Evolutionary conservation across 768 basidiomycete species (phyloP).

Genomic region (Mycena capillaripes): DNA sequence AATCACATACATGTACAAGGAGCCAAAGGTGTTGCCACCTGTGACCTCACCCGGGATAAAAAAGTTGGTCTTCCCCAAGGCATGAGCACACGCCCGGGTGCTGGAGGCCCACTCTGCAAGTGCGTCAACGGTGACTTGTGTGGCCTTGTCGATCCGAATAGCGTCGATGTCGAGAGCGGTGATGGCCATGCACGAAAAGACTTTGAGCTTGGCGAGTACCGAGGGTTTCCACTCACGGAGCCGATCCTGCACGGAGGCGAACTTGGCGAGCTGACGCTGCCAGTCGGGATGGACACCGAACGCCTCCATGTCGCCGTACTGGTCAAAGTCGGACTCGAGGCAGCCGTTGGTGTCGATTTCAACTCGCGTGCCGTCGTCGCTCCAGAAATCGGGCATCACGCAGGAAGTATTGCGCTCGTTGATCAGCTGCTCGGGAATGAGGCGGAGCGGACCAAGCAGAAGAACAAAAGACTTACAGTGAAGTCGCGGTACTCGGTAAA

Average conservation of each 20-base stretch:
- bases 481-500: slow-evolving; percentile 91
- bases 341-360: slow-evolving; percentile 78
- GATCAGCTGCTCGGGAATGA: slow-evolving; percentile 58
- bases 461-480: slow-evolving; percentile 55
- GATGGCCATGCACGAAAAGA: slow-evolving; percentile 90
- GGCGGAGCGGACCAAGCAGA: background rate
- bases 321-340: slow-evolving; percentile 89
- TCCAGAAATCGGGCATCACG: slow-evolving; percentile 83
- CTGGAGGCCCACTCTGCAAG: slow-evolving; percentile 81
- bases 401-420: slow-evolving; percentile 86
- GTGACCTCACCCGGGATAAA: slow-evolving; percentile 95
- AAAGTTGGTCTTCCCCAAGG: slow-evolving; percentile 87
- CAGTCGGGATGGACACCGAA: slow-evolving; percentile 96
- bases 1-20: slow-evolving; percentile 81
- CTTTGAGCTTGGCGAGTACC: slow-evolving; percentile 83
- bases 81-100: slow-evolving; percentile 81
- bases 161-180: slow-evolving; percentile 92
- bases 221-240: slow-evolving; percentile 90
- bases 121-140: slow-evolving; percentile 89
- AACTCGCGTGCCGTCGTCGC: slow-evolving; percentile 78
- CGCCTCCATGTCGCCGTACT: slow-evolving; percentile 97
- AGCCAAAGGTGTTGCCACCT: slow-evolving; percentile 91
- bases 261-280: slow-evolving; percentile 95
- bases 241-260: slow-evolving; percentile 97
- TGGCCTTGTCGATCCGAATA: slow-evolving; percentile 96